phyloP scores from a whole-genome alignment of 1,284 basidiomycete genomes.

The Cryptococcus sp. region DNA sequence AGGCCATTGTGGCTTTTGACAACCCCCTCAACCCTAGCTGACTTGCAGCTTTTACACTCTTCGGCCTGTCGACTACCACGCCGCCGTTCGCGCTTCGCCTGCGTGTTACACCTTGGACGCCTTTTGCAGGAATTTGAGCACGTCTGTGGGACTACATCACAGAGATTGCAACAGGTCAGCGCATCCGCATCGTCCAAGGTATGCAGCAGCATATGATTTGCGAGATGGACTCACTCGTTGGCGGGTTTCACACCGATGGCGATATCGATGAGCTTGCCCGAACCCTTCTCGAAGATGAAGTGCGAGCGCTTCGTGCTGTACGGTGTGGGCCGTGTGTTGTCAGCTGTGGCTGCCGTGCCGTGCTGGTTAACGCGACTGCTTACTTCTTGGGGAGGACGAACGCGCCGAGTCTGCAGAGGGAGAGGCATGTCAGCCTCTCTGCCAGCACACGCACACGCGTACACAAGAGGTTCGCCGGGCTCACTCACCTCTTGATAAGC shows the following conservation, averaged over 20 bases:
- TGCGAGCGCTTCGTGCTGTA: constrained; percentile 74
- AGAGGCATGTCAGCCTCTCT: neutral
- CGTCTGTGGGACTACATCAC: constrained; percentile 11
- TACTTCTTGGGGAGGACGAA: constrained; percentile 63
- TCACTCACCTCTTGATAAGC: constrained; percentile 62
- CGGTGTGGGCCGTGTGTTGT: constrained; percentile 3
- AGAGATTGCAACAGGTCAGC: neutral
- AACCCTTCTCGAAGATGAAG: constrained; percentile 81
- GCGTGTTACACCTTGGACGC: neutral
- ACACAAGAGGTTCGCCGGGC: no score
- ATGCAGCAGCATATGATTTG: no score
- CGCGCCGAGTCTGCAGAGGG: constrained; percentile 62
- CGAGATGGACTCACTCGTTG: constrained; percentile 53
- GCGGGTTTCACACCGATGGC: constrained; percentile 76
- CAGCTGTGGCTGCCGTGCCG: no score
- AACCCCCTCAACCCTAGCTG: no score
- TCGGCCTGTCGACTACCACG: neutral
- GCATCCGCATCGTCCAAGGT: no score
- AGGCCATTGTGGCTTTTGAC: no score
- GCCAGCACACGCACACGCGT: neutral
- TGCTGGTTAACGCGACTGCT: constrained; percentile 18
- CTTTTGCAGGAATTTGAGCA: constrained; percentile 12
- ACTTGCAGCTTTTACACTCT: no score
- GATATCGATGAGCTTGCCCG: constrained; percentile 74
- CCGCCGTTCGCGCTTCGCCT: neutral